These are phyloP conservation scores for Populus davidiana DNA, from an alignment of 345 rosid genomes.

Conservation along the genomic window DNA sequence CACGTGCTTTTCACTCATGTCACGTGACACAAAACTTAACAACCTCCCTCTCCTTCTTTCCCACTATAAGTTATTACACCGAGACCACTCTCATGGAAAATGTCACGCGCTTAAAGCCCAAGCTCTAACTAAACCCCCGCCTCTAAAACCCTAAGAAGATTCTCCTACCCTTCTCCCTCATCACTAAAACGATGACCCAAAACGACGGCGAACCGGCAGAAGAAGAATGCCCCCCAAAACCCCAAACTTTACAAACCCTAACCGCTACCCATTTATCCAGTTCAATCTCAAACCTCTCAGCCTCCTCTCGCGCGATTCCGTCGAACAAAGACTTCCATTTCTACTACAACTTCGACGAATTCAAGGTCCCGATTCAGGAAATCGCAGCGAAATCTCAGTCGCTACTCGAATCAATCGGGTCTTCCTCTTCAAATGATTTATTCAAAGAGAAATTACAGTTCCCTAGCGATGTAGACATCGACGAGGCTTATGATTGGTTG, in stretches of 20 bases:
- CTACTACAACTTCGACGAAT: conserved; percentile 70
- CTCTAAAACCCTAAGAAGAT: conserved; percentile 18
- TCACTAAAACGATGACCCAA: conserved; percentile 4
- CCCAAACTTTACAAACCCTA: conserved; percentile 37
- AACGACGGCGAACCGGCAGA: conserved; percentile 5
- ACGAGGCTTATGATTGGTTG: conserved; percentile 72
- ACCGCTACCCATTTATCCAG: conserved; percentile 40
- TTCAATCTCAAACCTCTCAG: conserved; percentile 48
- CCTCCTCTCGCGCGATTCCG: conserved; percentile 56
- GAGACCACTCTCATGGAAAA: not conserved
- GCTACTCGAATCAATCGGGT: conserved; percentile 54
- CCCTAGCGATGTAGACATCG: conserved; percentile 44
- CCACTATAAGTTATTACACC: not conserved
- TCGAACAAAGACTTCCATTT: conserved; percentile 73
- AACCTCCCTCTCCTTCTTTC: not conserved
- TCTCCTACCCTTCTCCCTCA: not conserved
- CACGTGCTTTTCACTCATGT: not conserved
- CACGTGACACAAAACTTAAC: not conserved
- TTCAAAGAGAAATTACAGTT: conserved; percentile 27
- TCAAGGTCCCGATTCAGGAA: conserved; percentile 52
- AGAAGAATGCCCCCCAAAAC: conserved; percentile 21
- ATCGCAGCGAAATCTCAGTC: conserved; percentile 48
- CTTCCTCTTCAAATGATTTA: conserved; percentile 23
- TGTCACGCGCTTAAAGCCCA: not conserved
- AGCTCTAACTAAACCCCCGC: not conserved